Evolutionary conservation across 139 green algal genomes (phyloP).

Genomic region (Spirogloea muscicola): DNA sequence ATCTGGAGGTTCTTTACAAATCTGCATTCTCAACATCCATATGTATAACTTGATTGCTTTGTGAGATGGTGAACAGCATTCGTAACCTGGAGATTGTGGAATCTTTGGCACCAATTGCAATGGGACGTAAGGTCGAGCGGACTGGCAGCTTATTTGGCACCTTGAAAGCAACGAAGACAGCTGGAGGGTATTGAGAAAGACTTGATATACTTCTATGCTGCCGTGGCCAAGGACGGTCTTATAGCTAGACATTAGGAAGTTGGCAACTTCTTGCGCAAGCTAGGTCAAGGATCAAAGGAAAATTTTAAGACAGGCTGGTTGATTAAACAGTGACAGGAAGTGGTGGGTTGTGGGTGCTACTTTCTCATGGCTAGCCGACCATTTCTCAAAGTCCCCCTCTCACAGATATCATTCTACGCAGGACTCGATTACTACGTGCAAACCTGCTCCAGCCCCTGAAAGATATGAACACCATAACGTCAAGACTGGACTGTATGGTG

Average conservation of each 20-base stretch:
- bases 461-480: conserved; percentile 64
- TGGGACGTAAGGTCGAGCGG: not conserved
- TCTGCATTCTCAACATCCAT: not conserved
- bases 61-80: conserved; percentile 11
- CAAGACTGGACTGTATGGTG: conserved; percentile 54
- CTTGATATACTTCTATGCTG: no score
- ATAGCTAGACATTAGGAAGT: no score
- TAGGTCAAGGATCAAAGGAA: no score
- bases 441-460: conserved; percentile 83
- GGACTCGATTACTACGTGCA: conserved; percentile 63
- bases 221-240: no score
- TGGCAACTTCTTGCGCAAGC: no score
- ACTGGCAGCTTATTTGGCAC: conserved; percentile 41
- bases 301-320: no score
- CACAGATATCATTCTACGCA: not conserved
- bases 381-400: not conserved
- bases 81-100: conserved; percentile 41
- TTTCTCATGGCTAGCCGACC: not conserved
- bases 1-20: not conserved
- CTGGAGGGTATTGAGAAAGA: conserved; percentile 12
- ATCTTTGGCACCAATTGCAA: conserved; percentile 3
- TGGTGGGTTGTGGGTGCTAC: no score
- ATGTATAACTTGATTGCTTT: not conserved
- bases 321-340: no score
- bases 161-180: conserved; percentile 46